phyloP scores from a whole-genome alignment of 441 rosid species.

The Viola pubescens region DNA sequence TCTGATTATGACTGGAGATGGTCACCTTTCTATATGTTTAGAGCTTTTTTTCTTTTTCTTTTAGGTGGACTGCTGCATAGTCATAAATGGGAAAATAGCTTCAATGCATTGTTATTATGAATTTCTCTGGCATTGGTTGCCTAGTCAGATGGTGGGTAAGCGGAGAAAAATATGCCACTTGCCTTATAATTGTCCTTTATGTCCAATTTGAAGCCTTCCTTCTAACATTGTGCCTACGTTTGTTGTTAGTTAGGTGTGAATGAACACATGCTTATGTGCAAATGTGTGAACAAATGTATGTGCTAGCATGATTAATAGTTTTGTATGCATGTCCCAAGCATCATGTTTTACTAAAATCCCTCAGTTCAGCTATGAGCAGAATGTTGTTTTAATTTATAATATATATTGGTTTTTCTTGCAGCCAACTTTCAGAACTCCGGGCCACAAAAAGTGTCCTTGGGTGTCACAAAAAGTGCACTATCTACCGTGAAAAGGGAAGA shows the following conservation, averaged over 20 bases:
- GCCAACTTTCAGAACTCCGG: slow-evolving; percentile 16
- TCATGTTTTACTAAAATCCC: neutral
- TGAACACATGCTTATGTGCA: neutral
- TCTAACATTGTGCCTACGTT: no score
- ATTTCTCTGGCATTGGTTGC: no score
- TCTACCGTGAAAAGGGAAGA: slow-evolving; percentile 24
- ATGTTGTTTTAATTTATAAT: neutral
- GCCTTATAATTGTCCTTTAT: neutral
- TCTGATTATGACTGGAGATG: neutral
- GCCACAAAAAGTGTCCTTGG: slow-evolving; percentile 26
- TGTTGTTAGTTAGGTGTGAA: neutral
- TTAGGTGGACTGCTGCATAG: no score
- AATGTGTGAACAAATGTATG: neutral
- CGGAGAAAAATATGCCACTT: neutral
- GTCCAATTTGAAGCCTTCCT: neutral
- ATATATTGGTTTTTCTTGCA: slow-evolving; percentile 19
- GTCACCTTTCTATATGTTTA: neutral
- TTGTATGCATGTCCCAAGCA: no score
- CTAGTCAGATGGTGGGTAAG: no score
- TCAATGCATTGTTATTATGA: no score
- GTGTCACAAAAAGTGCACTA: slow-evolving; percentile 15
- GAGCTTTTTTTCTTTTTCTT: no score
- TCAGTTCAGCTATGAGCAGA: neutral
- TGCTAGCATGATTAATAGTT: no score
- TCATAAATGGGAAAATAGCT: no score